Evolutionary conservation across 1,284 basidiomycete genomes (phyloP), one percentile per base, ranked within the genome.

Genomic region (Coniferiporia sulphurascens): DNA sequence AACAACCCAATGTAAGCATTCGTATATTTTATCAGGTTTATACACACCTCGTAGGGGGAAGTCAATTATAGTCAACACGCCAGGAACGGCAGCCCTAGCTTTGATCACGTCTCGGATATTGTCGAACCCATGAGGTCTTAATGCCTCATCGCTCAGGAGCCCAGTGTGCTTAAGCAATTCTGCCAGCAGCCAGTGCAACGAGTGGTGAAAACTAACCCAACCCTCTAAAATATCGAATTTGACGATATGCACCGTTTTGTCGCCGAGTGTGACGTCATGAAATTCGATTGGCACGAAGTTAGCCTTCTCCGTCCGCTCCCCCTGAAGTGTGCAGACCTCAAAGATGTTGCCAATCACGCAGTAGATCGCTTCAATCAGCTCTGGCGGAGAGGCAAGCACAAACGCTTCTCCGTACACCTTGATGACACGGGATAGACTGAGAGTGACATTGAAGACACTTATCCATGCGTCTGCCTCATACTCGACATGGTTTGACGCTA

Each of bases 401-500:
- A 86, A 94, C 0, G 89, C 87, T 66, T 92, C 89, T 7, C 93
- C 94, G 63, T 93, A 91, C 4, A 89, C 88, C 68, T 93, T 91
- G 73, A 93, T 91, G 45, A 94, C 84, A 48, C 93, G 85, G 2
- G 91, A 89, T 13, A 98, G 75, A 27, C 93, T 94, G 6, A 95
- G 82, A 5, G 93, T 93, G 34, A 95, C 87, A 66, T 94, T 93
- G 75, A 97, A 97, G 8, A 95, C 90, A 67, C 87, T 91, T 63
- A 95, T 91, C 93, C 94, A 97, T 34, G 88, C 86, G 65, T 98
- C 95, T 36, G 89, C 88, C 73, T 98, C 95, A 73, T 92, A 98
- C 71, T 97, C 94, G 66, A 97, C 86, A 67, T 98, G 95, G 60
- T 77, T 85, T 15, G 83, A 81, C 4, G 80, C 84, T 9, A 90